Percentiles rank a stretch among this genome's conserved stretches.
phyloP scores from a whole-genome alignment of 257 asterid genomes.

The Nicotiana obtusifolia region DNA sequence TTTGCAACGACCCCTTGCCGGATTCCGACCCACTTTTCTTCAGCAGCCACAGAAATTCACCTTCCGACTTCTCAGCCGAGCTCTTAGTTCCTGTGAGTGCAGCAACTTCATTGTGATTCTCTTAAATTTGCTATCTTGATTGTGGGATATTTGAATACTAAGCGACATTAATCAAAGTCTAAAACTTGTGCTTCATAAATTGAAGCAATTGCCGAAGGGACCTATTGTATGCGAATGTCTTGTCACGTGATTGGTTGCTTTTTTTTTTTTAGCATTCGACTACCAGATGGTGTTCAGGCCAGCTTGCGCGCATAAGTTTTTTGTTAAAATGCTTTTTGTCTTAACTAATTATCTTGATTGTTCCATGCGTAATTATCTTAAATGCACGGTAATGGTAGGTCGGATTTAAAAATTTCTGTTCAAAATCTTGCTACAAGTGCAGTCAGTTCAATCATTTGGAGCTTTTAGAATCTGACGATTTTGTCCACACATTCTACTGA shows the following conservation, averaged over 20 bases:
- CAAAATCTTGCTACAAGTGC: neutral
- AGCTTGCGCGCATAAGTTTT: neutral
- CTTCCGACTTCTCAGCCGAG: conserved; percentile 64
- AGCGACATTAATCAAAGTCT: neutral
- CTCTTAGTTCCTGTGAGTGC: conserved; percentile 83
- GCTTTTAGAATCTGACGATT: neutral
- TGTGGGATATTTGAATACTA: neutral
- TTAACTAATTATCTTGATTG: neutral
- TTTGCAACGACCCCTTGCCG: conserved; percentile 62
- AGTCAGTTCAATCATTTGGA: conserved; percentile 1
- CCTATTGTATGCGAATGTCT: neutral
- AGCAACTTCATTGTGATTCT: neutral
- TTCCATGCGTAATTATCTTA: neutral
- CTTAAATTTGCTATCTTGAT: neutral
- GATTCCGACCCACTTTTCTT: conserved; percentile 46
- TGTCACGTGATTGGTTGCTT: neutral
- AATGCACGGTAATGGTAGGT: neutral
- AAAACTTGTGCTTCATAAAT: neutral
- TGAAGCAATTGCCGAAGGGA: neutral
- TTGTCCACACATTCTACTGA: neutral
- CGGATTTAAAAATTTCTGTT: neutral
- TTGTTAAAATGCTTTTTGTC: neutral
- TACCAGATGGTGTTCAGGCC: neutral
- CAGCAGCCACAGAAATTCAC: conserved; percentile 27
- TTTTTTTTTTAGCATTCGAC: neutral